phyloP scores from a whole-genome alignment of 2,329 filamentous ascomycete species.

The Nigrospora oryzae region DNA sequence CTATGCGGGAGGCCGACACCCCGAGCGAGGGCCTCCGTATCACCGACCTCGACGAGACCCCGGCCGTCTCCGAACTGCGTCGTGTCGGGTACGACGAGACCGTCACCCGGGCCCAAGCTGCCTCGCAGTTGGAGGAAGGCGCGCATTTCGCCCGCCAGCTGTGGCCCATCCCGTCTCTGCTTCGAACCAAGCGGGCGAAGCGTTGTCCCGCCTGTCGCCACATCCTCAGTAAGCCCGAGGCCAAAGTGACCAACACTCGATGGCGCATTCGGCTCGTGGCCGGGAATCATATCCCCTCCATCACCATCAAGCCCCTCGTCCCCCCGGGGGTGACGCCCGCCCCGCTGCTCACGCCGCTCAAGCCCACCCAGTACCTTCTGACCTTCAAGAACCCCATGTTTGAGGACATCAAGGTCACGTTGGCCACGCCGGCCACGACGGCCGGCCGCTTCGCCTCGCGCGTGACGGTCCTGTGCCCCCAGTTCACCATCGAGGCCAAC shows the following conservation, averaged over 20 bases:
- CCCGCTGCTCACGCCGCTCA: slow-evolving; percentile 42
- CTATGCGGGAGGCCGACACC: slow-evolving; percentile 73
- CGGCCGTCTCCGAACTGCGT: slow-evolving; percentile 51
- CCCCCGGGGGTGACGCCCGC: slow-evolving; percentile 7
- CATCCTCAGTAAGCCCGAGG: slow-evolving; percentile 90
- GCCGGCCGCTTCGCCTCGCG: slow-evolving; percentile 68
- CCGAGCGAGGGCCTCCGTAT: slow-evolving; percentile 64
- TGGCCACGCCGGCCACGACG: slow-evolving; percentile 75
- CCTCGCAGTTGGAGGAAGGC: slow-evolving; percentile 38
- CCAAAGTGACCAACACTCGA: slow-evolving; percentile 78
- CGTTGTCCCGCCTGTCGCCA: slow-evolving; percentile 88
- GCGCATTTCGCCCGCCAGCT: slow-evolving; percentile 63
- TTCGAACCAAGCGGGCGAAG: slow-evolving; percentile 89
- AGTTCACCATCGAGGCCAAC: slow-evolving; percentile 91
- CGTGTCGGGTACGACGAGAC: slow-evolving; percentile 57
- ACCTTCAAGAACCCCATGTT: slow-evolving; percentile 93
- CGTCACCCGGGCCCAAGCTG: slow-evolving; percentile 38
- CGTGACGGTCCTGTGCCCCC: slow-evolving; percentile 87
- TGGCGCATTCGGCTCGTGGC: slow-evolving; percentile 92
- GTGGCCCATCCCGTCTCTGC: slow-evolving; percentile 70
- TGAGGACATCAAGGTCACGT: slow-evolving; percentile 76
- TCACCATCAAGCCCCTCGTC: slow-evolving; percentile 55
- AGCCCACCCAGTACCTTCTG: slow-evolving; percentile 69
- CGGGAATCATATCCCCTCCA: slow-evolving; percentile 75
- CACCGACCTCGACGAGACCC: slow-evolving; percentile 52